Evolutionary conservation across 495 filamentous ascomycete species (phyloP).

Genomic region (Podospora pseudopauciseta): DNA sequence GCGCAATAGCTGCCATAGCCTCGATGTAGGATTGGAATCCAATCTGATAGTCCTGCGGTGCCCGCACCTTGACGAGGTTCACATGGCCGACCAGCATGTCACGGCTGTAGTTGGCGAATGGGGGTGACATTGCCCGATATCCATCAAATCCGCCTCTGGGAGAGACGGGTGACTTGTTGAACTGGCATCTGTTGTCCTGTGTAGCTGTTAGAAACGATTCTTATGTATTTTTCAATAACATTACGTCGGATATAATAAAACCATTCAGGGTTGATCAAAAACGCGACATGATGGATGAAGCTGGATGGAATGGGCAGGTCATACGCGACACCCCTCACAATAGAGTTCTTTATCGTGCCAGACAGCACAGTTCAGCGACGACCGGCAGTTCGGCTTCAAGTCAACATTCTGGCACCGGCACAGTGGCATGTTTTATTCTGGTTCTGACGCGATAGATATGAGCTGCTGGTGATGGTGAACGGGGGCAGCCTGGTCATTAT

Average conservation of each 20-base stretch:
- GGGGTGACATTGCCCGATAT: background rate
- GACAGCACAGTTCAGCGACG: background rate
- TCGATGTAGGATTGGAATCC: background rate
- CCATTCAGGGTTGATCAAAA: background rate
- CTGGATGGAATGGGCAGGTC: background rate
- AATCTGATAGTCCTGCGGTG: background rate
- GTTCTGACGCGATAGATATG: background rate
- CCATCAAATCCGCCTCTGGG: background rate
- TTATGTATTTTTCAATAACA: background rate
- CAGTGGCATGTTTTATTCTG: background rate
- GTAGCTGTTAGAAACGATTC: background rate
- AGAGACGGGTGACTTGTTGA: background rate
- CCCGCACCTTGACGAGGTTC: background rate
- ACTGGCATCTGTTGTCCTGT: background rate
- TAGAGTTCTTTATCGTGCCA: background rate
- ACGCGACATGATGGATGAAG: background rate
- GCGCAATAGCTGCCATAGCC: background rate
- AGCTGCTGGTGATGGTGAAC: background rate
- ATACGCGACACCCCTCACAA: background rate
- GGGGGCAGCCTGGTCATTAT: background rate
- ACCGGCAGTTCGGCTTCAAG: background rate
- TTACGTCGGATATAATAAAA: too few relatives aligned
- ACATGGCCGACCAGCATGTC: background rate
- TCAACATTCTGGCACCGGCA: background rate
- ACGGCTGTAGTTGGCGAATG: background rate